phyloP scores from a whole-genome alignment of 1,284 basidiomycete species.

The Trichosporon ovoides region DNA sequence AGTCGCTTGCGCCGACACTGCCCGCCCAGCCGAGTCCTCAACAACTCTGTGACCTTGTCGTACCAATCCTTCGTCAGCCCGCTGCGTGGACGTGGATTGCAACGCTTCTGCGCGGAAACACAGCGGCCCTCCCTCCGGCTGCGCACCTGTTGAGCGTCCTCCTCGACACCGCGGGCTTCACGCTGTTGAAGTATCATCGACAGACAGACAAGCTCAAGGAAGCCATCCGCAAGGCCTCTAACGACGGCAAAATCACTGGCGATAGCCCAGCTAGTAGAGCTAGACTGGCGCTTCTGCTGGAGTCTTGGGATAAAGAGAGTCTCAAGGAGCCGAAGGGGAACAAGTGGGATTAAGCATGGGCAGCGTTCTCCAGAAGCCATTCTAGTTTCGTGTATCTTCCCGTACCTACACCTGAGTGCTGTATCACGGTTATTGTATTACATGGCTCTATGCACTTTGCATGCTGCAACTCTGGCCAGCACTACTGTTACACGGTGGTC shows the following conservation, averaged over 20 bases:
- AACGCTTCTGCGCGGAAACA: slow-evolving; percentile 15
- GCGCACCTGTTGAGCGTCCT: slow-evolving; percentile 54
- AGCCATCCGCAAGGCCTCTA: slow-evolving; percentile 56
- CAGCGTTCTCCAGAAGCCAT: too few relatives aligned
- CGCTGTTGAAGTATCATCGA: slow-evolving; percentile 59
- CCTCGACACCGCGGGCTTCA: slow-evolving; percentile 64
- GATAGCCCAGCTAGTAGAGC: slow-evolving; percentile 35
- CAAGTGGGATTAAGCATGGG: slow-evolving; percentile 16
- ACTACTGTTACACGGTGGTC: background rate
- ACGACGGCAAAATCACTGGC: slow-evolving; percentile 30
- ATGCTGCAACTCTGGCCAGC: background rate
- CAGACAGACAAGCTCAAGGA: slow-evolving; percentile 74
- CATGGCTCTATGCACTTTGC: slow-evolving; percentile 1
- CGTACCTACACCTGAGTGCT: too few relatives aligned
- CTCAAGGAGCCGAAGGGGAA: slow-evolving; percentile 18
- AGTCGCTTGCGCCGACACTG: slow-evolving; percentile 35
- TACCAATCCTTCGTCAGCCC: slow-evolving; percentile 60
- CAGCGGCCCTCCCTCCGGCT: slow-evolving; percentile 29
- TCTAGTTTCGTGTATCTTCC: too few relatives aligned
- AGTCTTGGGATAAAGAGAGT: slow-evolving; percentile 15
- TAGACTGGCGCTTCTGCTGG: slow-evolving; percentile 27
- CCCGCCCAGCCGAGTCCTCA: slow-evolving; percentile 33
- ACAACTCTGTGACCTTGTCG: slow-evolving; percentile 50
- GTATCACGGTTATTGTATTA: background rate
- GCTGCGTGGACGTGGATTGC: slow-evolving; percentile 64